These are phyloP conservation scores for Vaccinium vitisidaea DNA, from an alignment of 148 eudicot species.

Conservation along the genomic window DNA sequence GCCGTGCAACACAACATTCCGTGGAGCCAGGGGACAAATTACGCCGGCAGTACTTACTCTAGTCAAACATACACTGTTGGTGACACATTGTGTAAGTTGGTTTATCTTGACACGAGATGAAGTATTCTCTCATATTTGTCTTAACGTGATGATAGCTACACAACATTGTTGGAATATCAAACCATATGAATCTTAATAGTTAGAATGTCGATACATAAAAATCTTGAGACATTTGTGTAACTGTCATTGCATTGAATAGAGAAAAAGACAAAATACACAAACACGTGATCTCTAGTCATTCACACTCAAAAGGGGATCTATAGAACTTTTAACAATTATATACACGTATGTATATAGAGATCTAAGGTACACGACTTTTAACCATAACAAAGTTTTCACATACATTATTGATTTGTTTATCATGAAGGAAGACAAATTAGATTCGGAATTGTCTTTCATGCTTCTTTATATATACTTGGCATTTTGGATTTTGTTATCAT, in stretches of 20 bases:
- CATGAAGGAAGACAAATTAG: neutral
- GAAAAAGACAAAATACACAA: too few relatives aligned
- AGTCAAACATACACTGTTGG: slow-evolving; percentile 18
- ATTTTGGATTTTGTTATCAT: neutral
- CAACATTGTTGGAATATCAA: neutral
- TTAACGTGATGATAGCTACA: neutral
- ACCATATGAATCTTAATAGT: neutral
- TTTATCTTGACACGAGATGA: neutral
- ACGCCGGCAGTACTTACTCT: slow-evolving; percentile 2
- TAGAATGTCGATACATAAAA: neutral
- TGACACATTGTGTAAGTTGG: slow-evolving; percentile 26
- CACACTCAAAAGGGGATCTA: too few relatives aligned
- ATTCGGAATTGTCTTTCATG: neutral
- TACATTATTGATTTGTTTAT: neutral
- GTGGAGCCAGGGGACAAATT: slow-evolving; percentile 7
- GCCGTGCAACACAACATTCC: slow-evolving; percentile 7
- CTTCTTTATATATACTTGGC: neutral
- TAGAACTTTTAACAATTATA: too few relatives aligned
- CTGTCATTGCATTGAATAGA: neutral
- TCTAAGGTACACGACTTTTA: neutral
- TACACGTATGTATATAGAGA: too few relatives aligned
- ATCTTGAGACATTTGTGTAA: neutral
- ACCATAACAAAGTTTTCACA: neutral
- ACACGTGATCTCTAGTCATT: too few relatives aligned
- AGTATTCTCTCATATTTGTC: neutral